These are phyloP conservation scores for Leishmania turanica DNA, from an alignment of 208 protist species.

Conservation along the genomic window DNA sequence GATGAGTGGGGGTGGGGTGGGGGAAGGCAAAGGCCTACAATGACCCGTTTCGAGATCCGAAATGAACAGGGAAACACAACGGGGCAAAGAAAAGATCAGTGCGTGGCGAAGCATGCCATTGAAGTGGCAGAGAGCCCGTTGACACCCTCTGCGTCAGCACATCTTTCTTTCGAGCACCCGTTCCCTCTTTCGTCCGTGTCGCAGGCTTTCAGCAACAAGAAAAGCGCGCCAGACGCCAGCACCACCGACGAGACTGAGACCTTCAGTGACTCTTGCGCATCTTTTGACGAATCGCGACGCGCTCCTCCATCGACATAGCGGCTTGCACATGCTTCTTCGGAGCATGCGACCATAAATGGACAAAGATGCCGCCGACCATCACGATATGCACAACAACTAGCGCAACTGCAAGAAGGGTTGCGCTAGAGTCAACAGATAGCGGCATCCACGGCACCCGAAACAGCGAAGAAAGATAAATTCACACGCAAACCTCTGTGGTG, in stretches of 20 bases:
- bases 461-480: background rate
- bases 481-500: background rate
- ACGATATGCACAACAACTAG: constrained; percentile 35
- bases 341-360: constrained; percentile 32
- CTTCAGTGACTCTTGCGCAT: constrained; percentile 24
- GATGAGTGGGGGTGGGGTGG: background rate
- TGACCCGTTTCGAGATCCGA: background rate
- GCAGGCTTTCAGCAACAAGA: background rate
- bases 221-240: background rate
- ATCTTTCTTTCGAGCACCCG: background rate
- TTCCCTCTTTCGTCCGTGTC: too few species aligned
- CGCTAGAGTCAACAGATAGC: constrained; percentile 20
- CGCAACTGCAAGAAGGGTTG: constrained; percentile 19
- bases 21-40: background rate
- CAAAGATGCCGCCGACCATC: constrained; percentile 27
- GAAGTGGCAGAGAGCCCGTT: background rate
- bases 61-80: background rate
- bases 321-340: constrained; percentile 13
- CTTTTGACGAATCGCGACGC: constrained; percentile 17
- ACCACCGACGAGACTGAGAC: background rate
- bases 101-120: background rate
- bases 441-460: background rate
- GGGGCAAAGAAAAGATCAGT: background rate
- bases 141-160: too few species aligned
- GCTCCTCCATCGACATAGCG: constrained; percentile 17